These are phyloP conservation scores for Fagopyrum tataricum DNA, from an alignment of 148 eudicot species.

Conservation along the genomic window DNA sequence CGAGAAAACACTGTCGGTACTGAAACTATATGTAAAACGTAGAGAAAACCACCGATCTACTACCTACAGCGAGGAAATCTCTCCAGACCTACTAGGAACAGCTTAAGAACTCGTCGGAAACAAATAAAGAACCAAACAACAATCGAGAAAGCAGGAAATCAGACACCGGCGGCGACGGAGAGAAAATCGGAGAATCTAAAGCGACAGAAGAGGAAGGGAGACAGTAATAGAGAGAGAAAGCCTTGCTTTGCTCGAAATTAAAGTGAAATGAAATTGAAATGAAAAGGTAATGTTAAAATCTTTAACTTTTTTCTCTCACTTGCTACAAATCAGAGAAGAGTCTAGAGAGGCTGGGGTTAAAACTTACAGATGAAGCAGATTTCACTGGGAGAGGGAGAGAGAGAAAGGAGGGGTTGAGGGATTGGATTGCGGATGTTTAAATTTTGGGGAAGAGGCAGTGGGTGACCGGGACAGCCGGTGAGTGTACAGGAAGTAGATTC, in stretches of 20 bases:
- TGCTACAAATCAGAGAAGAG: background rate
- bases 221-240: background rate
- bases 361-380: background rate
- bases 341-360: background rate
- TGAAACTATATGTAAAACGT: background rate
- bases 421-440: constrained; percentile 16
- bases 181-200: background rate
- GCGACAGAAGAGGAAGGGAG: background rate
- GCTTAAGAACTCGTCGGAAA: constrained; percentile 11
- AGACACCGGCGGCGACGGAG: constrained; percentile 8
- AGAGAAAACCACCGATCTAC: constrained; percentile 18
- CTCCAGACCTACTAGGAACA: background rate
- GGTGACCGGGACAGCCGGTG: constrained; percentile 41
- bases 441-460: constrained; percentile 13
- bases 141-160: constrained; percentile 14
- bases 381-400: constrained; percentile 4
- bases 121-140: constrained; percentile 1
- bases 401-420: background rate
- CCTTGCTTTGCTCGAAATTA: background rate
- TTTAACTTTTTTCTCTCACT: background rate
- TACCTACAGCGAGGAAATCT: background rate
- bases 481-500: constrained; percentile 20
- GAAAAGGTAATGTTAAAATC: constrained; percentile 1
- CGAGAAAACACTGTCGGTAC: constrained; percentile 1
- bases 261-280: constrained; percentile 14